phyloP scores from a whole-genome alignment of 805 yeast genomes.

The Crinitomyces ghanaensis region DNA sequence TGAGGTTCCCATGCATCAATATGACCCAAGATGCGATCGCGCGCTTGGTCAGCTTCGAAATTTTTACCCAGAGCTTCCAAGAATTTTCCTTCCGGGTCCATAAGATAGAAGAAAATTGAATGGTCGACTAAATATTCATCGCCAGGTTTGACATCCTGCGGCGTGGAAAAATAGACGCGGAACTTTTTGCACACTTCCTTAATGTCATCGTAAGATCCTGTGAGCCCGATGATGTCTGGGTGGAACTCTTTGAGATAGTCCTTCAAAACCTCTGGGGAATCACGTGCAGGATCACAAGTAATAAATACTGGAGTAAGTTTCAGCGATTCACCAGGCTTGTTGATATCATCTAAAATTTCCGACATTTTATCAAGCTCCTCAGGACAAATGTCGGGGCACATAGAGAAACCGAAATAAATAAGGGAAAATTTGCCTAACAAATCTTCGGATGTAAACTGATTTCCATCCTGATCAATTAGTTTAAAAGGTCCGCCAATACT shows the following conservation, averaged over 20 bases:
- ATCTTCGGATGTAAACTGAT: slow-evolving; percentile 65
- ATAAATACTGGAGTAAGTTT: slow-evolving; percentile 74
- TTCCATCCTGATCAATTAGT: slow-evolving; percentile 58
- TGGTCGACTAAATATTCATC: slow-evolving; percentile 96
- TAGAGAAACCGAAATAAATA: slow-evolving; percentile 92
- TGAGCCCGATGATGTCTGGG: slow-evolving; percentile 76
- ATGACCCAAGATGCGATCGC: slow-evolving; percentile 62
- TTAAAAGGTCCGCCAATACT: slow-evolving; percentile 84
- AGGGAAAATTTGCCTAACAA: slow-evolving; percentile 70
- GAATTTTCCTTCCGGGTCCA: slow-evolving; percentile 98
- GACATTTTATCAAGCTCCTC: slow-evolving; percentile 93
- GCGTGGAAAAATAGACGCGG: slow-evolving; percentile 96
- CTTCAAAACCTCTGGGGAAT: slow-evolving; percentile 72
- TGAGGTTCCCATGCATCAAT: slow-evolving; percentile 65
- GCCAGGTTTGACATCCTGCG: slow-evolving; percentile 86
- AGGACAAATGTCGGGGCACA: slow-evolving; percentile 98
- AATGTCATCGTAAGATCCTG: slow-evolving; percentile 80
- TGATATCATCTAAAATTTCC: slow-evolving; percentile 51
- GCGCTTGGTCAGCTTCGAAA: slow-evolving; percentile 67
- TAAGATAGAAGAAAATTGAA: slow-evolving; percentile 89
- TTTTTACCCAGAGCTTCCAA: slow-evolving; percentile 92
- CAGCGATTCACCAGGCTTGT: slow-evolving; percentile 29
- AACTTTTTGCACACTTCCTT: slow-evolving; percentile 78
- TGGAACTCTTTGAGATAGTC: slow-evolving; percentile 84
- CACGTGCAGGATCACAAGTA: slow-evolving; percentile 96